These are phyloP conservation scores for Rosa rugosa DNA, from an alignment of 306 rosid species.

Conservation along the genomic window DNA sequence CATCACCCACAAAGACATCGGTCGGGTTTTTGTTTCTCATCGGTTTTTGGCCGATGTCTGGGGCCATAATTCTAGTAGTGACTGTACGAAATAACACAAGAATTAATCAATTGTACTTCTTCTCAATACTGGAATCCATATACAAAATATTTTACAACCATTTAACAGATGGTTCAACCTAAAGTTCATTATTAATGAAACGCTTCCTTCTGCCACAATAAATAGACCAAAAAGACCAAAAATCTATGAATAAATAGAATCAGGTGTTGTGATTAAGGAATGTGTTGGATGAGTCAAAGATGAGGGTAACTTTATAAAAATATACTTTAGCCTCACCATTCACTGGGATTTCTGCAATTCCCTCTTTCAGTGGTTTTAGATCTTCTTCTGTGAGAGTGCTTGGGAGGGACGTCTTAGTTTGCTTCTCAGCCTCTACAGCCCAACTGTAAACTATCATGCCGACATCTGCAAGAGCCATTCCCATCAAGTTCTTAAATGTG, in stretches of 20 bases:
- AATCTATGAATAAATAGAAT: slow-evolving; percentile 23
- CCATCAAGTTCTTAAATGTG: slow-evolving; percentile 41
- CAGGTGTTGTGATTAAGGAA: slow-evolving; percentile 5
- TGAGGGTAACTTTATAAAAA: neutral
- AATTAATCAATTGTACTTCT: slow-evolving; percentile 8
- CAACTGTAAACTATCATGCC: slow-evolving; percentile 55
- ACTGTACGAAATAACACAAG: neutral
- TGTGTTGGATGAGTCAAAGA: neutral
- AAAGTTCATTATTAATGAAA: slow-evolving; percentile 17
- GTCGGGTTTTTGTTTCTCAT: too few species aligned
- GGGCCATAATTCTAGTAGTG: too few species aligned
- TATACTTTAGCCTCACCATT: slow-evolving; percentile 31
- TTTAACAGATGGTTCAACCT: slow-evolving; percentile 6
- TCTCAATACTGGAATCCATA: slow-evolving; percentile 17
- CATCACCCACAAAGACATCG: too few species aligned
- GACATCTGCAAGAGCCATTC: slow-evolving; percentile 43
- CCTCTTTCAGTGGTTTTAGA: slow-evolving; percentile 37
- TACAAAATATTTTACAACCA: slow-evolving; percentile 22
- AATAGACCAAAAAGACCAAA: neutral
- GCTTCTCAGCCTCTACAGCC: slow-evolving; percentile 52
- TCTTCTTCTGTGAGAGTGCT: slow-evolving; percentile 33
- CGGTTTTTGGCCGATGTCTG: too few species aligned
- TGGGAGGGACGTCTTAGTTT: slow-evolving; percentile 23
- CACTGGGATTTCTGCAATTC: slow-evolving; percentile 18
- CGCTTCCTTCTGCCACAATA: neutral